These are phyloP conservation scores for Eimeria mitis DNA, from an alignment of 169 alveolate species.

Conservation along the genomic window DNA sequence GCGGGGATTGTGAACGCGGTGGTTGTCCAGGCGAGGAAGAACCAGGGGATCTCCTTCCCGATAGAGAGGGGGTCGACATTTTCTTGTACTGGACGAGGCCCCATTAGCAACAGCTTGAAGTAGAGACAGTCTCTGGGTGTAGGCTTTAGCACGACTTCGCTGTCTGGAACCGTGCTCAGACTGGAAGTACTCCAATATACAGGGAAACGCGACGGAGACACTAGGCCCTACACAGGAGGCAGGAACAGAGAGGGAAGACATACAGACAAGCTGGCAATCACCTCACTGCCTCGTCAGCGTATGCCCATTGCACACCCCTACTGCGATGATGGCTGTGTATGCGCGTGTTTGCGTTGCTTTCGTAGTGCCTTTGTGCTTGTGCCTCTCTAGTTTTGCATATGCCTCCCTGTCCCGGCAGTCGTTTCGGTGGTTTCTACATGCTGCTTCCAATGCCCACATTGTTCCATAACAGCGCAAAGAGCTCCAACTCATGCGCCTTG, in stretches of 20 bases:
- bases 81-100: slow-evolving; percentile 11
- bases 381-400: not conserved
- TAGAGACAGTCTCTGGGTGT: slow-evolving; percentile 47
- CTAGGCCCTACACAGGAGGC: slow-evolving; percentile 58
- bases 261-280: not conserved
- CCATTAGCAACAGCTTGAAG: slow-evolving; percentile 17
- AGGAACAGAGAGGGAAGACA: not conserved
- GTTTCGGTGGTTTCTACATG: not conserved
- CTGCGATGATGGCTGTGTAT: not conserved
- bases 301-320: not conserved
- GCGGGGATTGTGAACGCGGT: slow-evolving; percentile 90
- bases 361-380: not conserved
- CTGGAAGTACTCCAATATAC: slow-evolving; percentile 61
- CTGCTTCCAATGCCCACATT: slow-evolving; percentile 22
- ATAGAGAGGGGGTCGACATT: not conserved
- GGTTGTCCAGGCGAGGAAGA: slow-evolving; percentile 88
- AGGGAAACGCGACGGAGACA: slow-evolving; percentile 59
- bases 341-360: not conserved
- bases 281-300: not conserved
- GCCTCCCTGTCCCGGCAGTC: not conserved
- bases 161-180: slow-evolving; percentile 18
- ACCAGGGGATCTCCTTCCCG: slow-evolving; percentile 6
- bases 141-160: slow-evolving; percentile 64
- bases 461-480: slow-evolving; percentile 71
- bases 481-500: slow-evolving; percentile 78